Evolutionary conservation across 139 green algal genomes (phyloP), one percentile per base, ranked within the genome.

Genomic region (Chlamydomonas applanata): DNA sequence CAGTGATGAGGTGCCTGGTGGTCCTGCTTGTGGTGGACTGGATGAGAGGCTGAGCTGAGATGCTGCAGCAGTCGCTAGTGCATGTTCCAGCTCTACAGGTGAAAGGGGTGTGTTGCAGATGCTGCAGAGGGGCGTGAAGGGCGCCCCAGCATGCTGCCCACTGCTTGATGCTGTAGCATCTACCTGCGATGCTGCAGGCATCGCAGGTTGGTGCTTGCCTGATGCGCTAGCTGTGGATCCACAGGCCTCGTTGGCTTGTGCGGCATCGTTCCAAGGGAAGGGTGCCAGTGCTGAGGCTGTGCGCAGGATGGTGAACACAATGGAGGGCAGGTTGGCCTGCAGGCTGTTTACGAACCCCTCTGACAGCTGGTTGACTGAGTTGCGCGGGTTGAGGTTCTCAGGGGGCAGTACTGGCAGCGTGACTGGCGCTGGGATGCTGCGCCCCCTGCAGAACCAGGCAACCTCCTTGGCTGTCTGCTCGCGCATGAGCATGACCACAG

Each of bases 341-440:
- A 35, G 13, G 32, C 3, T 22, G 0, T 70, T 79, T 5, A 93
- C 74, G 66, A 93, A 93, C 1, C 45, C 44, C 19, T 73, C 74
- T 17, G 88, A 74, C 20, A 93, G 77, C 1, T 25, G 30, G 76
- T 93, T 91, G 45, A 93, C 64, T 44, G 82, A 86, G 27, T 75
- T 30, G 16, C 70, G 62, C 27, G 60, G 25, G 1, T 33, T 44
- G n/a, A 45, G 24, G 44, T 16, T 63, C 25, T 16, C 25, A 29
- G 46, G 19, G 27, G 52, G 72, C 44, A 68, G 67, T 14, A 66
- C 7, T 5, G 77, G 71, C 40, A 82, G 67, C 4, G 67, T 27
- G 9, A 68, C 54, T 14, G 65, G 64, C 16, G 24, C 67, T 30
- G 67, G 67, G 4, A 73, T 45, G 67, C 67, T 46, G 3, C 67